phyloP scores from a whole-genome alignment of 768 basidiomycete genomes.

The Crepidotus variabilis region DNA sequence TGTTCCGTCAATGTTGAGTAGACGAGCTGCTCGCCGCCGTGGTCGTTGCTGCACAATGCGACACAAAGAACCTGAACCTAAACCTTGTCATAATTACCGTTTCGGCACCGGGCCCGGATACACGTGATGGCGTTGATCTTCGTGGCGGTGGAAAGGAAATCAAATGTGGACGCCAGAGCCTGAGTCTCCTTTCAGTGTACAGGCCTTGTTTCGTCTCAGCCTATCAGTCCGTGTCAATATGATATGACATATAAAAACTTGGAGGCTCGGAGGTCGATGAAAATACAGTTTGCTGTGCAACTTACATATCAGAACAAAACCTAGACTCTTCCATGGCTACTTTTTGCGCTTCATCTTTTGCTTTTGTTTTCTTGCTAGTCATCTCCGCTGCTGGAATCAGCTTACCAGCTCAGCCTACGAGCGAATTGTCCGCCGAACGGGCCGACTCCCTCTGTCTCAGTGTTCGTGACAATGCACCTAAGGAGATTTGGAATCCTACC shows the following conservation, averaged over 20 bases:
- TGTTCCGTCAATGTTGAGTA: no score
- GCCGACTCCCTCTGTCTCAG: neutral
- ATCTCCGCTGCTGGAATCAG: no score
- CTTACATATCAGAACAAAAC: no score
- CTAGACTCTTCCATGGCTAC: no score
- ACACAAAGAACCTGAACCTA: neutral
- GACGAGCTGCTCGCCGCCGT: neutral
- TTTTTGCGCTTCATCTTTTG: no score
- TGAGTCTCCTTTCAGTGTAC: neutral
- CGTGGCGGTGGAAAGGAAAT: neutral
- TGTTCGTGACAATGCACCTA: conserved; percentile 5
- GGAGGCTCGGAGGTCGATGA: no score
- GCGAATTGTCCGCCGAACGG: neutral
- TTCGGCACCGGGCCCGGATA: neutral
- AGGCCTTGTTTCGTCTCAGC: neutral
- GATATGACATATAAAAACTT: no score
- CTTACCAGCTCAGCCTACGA: neutral
- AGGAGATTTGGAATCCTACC: conserved; percentile 36
- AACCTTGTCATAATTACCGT: neutral
- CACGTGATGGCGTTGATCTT: neutral
- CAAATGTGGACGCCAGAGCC: neutral
- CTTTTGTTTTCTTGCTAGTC: no score
- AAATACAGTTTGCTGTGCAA: no score
- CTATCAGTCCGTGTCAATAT: neutral
- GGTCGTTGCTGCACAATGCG: no score